Evolutionary conservation across 2,329 filamentous ascomycete species (phyloP).

Genomic region (Calonectria multiphialidica): DNA sequence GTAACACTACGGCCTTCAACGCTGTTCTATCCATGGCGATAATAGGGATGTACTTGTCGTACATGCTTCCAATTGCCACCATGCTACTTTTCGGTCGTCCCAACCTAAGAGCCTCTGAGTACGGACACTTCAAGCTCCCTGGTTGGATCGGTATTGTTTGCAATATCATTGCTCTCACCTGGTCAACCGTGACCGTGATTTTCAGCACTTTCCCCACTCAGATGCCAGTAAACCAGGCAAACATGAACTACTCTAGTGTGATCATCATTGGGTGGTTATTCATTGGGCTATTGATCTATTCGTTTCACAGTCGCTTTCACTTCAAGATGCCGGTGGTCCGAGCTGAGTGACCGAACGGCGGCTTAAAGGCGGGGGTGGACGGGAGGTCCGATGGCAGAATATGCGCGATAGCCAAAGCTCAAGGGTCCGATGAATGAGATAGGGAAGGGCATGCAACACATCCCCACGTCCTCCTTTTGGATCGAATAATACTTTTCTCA

Average conservation of each 20-base stretch:
- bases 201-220: slow-evolving; percentile 59
- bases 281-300: slow-evolving; percentile 48
- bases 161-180: slow-evolving; percentile 56
- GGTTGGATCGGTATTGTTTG: slow-evolving; percentile 45
- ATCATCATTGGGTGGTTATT: slow-evolving; percentile 55
- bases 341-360: no score
- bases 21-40: slow-evolving; percentile 56
- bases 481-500: no score
- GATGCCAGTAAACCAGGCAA: slow-evolving; percentile 53
- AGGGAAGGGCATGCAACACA: no score
- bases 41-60: slow-evolving; percentile 58
- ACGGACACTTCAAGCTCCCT: slow-evolving; percentile 47
- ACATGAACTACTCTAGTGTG: slow-evolving; percentile 61
- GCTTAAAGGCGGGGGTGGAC: no score
- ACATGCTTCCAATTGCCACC: slow-evolving; percentile 51
- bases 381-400: no score
- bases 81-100: slow-evolving; percentile 54
- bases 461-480: no score
- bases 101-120: slow-evolving; percentile 27
- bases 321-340: background rate
- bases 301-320: background rate
- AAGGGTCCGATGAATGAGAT: no score
- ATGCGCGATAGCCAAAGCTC: no score
- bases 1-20: slow-evolving; percentile 56
- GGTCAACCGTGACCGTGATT: slow-evolving; percentile 56